Evolutionary conservation across 208 protist genomes (phyloP).

Genomic region (Leishmania amazonensis): DNA sequence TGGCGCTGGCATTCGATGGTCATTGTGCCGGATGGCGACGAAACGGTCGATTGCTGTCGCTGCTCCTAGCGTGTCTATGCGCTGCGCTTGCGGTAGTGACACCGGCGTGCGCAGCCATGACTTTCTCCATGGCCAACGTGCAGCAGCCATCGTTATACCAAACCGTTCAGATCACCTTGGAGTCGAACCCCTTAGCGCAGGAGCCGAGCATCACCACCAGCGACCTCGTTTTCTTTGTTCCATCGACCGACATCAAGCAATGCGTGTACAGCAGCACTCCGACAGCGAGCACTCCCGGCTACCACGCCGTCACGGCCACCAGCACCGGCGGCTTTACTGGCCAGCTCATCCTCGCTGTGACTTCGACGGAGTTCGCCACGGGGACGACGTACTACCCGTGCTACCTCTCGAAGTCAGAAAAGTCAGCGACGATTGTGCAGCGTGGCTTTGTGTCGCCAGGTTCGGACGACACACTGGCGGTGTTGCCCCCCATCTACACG

Average conservation of each 20-base stretch:
- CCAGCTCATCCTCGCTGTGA: slow-evolving; percentile 31
- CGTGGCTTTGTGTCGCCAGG: slow-evolving; percentile 20
- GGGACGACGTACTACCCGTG: slow-evolving; percentile 68
- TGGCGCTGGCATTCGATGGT: neutral
- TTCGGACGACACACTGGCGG: slow-evolving; percentile 33
- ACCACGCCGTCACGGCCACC: slow-evolving; percentile 46
- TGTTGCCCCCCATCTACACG: slow-evolving; percentile 81
- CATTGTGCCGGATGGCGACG: neutral
- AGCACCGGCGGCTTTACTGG: slow-evolving; percentile 50
- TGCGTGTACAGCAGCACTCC: slow-evolving; percentile 29
- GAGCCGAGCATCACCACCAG: slow-evolving; percentile 61
- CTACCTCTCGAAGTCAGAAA: slow-evolving; percentile 51
- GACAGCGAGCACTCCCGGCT: slow-evolving; percentile 20
- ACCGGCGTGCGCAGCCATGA: slow-evolving; percentile 48
- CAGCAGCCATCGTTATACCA: slow-evolving; percentile 82
- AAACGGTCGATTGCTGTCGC: neutral
- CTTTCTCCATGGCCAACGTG: slow-evolving; percentile 70
- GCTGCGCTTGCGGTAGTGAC: slow-evolving; percentile 3
- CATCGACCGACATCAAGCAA: neutral
- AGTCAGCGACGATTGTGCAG: slow-evolving; percentile 41
- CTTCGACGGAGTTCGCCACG: slow-evolving; percentile 51
- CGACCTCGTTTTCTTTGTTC: slow-evolving; percentile 74
- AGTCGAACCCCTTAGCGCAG: slow-evolving; percentile 52
- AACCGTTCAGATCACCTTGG: slow-evolving; percentile 58
- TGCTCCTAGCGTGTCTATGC: neutral